These are phyloP conservation scores for Prosopis cineraria DNA, from an alignment of 306 rosid genomes.

Conservation along the genomic window DNA sequence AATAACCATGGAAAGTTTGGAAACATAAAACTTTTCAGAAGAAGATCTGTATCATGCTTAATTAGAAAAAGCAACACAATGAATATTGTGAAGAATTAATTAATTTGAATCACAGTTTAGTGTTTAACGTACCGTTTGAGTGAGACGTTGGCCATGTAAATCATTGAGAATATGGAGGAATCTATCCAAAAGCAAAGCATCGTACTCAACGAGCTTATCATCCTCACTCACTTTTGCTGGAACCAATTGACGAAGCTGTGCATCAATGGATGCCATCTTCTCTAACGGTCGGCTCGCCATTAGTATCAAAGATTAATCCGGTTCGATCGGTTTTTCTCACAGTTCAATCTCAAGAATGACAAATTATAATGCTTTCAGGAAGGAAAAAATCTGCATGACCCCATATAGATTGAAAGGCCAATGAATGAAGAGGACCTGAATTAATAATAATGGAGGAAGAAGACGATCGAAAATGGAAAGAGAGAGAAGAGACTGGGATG, in stretches of 20 bases:
- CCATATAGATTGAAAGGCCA: slow-evolving; percentile 15
- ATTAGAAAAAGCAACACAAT: no score
- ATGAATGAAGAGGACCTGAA: neutral
- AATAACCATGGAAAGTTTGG: no score
- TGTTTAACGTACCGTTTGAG: slow-evolving; percentile 87
- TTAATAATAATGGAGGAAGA: neutral
- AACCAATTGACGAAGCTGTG: slow-evolving; percentile 74
- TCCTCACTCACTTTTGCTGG: slow-evolving; percentile 86
- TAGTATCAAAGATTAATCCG: neutral
- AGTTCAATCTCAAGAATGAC: no score
- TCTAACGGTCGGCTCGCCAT: slow-evolving; percentile 67
- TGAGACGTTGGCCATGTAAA: slow-evolving; percentile 79
- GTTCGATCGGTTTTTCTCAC: neutral
- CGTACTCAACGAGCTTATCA: slow-evolving; percentile 84
- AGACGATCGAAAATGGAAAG: slow-evolving; percentile 13
- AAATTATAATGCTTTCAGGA: neutral
- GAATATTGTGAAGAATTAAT: no score
- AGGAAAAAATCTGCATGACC: neutral
- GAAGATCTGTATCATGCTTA: no score
- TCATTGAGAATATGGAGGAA: slow-evolving; percentile 86
- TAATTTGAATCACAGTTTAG: no score
- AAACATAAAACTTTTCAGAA: no score
- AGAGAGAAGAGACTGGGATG: slow-evolving; percentile 1
- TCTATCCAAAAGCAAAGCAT: slow-evolving; percentile 84
- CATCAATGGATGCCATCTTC: slow-evolving; percentile 86